phyloP scores from a whole-genome alignment of 1,284 basidiomycete genomes.

The Moniliophthora roreri region DNA sequence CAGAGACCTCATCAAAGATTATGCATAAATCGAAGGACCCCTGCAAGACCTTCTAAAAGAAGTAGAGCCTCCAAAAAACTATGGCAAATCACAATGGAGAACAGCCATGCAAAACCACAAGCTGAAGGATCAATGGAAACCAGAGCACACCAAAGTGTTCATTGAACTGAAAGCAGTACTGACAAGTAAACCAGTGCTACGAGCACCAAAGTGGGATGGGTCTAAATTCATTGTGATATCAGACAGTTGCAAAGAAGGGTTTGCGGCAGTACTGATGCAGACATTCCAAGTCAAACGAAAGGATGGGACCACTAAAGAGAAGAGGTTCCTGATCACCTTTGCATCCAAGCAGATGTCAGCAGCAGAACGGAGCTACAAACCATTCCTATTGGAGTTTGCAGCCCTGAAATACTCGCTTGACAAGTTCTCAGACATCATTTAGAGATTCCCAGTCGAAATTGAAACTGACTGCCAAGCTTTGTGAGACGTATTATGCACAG shows the following conservation, averaged over 20 bases:
- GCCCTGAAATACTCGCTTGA: slow-evolving; percentile 14
- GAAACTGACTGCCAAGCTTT: slow-evolving; percentile 23
- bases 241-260: slow-evolving; percentile 10
- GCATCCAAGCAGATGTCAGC: slow-evolving; percentile 10
- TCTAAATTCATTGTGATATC: slow-evolving; percentile 18
- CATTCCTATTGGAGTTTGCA: slow-evolving; percentile 11
- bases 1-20: background rate
- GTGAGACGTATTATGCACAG: slow-evolving; percentile 14
- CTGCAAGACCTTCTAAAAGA: background rate
- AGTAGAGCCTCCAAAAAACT: background rate
- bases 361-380: slow-evolving; percentile 11
- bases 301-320: background rate
- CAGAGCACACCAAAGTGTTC: slow-evolving; percentile 16
- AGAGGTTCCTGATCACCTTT: slow-evolving; percentile 3
- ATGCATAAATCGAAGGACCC: background rate
- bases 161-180: slow-evolving; percentile 16
- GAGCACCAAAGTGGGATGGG: slow-evolving; percentile 15
- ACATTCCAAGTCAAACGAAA: background rate
- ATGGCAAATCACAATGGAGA: background rate
- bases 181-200: slow-evolving; percentile 16
- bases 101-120: background rate
- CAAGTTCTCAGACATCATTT: slow-evolving; percentile 21
- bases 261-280: slow-evolving; percentile 19
- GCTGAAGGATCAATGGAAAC: slow-evolving; percentile 5
- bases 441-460: slow-evolving; percentile 20